A percentile compares a stretch with the other conserved stretches of the same genome.
Conservation (phyloP, 192 early-diverging fungal genomes). For the Kickxella alabastrina region DNA sequence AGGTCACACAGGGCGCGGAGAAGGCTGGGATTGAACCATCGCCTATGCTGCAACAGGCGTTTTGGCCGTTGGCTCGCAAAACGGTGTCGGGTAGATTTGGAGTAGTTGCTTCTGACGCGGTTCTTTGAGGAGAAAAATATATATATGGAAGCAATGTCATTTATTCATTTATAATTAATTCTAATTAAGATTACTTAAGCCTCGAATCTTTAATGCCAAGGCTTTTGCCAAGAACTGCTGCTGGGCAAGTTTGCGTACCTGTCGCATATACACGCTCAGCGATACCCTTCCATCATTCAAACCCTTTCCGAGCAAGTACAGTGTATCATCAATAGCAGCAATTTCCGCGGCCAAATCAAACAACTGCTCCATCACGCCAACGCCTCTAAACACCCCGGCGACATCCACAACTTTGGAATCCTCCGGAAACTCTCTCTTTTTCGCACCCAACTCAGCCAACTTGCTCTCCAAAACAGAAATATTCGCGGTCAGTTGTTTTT, state of each 20-base stretch:
- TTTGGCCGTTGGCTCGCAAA: slow-evolving; percentile 46
- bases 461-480: slow-evolving; percentile 62
- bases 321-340: slow-evolving; percentile 81
- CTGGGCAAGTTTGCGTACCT: slow-evolving; percentile 71
- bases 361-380: slow-evolving; percentile 58
- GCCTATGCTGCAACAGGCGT: slow-evolving; percentile 50
- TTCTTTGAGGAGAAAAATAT: slow-evolving; percentile 16
- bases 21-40: slow-evolving; percentile 37
- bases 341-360: slow-evolving; percentile 87
- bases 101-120: slow-evolving; percentile 35
- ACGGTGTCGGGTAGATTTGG: slow-evolving; percentile 43
- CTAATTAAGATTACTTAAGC: slow-evolving; percentile 22
- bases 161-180: slow-evolving; percentile 4
- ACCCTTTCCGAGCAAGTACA: slow-evolving; percentile 78
- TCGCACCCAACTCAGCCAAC: slow-evolving; percentile 53
- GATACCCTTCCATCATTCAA: slow-evolving; percentile 73
- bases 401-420: slow-evolving; percentile 18
- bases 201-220: slow-evolving; percentile 64
- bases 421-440: slow-evolving; percentile 42
- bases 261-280: slow-evolving; percentile 73
- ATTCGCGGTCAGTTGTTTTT: slow-evolving; percentile 63
- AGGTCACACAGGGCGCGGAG: slow-evolving; percentile 37
- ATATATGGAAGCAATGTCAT: not conserved
- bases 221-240: slow-evolving; percentile 90
- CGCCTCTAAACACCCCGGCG: slow-evolving; percentile 27